A percentile compares a stretch with the other conserved stretches of the same genome.
phyloP scores from a whole-genome alignment of 1,284 basidiomycete genomes.

The Caloboletus firmus region DNA sequence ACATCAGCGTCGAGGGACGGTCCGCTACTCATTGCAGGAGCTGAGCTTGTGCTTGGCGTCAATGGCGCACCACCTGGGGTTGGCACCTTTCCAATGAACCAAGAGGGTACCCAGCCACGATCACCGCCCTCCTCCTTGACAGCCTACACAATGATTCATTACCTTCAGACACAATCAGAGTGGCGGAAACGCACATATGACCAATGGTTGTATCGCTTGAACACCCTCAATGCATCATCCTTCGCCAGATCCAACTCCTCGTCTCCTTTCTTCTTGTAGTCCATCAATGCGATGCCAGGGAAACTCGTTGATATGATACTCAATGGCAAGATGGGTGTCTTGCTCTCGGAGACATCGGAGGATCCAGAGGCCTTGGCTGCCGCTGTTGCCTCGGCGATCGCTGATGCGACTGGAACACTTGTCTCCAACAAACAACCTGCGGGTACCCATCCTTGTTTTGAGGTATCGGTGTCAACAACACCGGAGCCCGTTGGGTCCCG shows the following conservation, averaged over 20 bases:
- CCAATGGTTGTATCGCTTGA: slow-evolving; percentile 98
- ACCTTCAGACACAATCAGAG: neutral
- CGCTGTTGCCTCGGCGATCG: slow-evolving; percentile 74
- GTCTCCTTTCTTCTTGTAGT: slow-evolving; percentile 87
- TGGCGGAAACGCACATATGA: slow-evolving; percentile 67
- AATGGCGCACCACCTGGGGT: slow-evolving; percentile 50
- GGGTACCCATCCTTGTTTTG: slow-evolving; percentile 85
- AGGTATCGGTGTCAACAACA: slow-evolving; percentile 69
- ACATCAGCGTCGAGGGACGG: slow-evolving; percentile 40
- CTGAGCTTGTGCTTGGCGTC: slow-evolving; percentile 54
- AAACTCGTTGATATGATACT: slow-evolving; percentile 93
- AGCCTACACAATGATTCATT: slow-evolving; percentile 48
- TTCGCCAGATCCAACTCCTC: slow-evolving; percentile 87
- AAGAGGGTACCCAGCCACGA: slow-evolving; percentile 89
- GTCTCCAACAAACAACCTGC: slow-evolving; percentile 95
- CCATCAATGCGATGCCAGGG: slow-evolving; percentile 92
- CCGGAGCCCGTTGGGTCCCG: slow-evolving; percentile 87
- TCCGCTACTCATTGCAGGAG: slow-evolving; percentile 31
- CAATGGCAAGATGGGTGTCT: slow-evolving; percentile 79
- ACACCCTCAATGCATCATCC: slow-evolving; percentile 86
- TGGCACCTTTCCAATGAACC: slow-evolving; percentile 75
- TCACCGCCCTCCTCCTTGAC: slow-evolving; percentile 87
- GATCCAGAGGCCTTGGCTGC: slow-evolving; percentile 46
- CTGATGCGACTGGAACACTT: slow-evolving; percentile 72
- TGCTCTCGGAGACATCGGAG: slow-evolving; percentile 44